Conservation (phyloP, 257 asterid genomes). For the Solanum pennellii region DNA sequence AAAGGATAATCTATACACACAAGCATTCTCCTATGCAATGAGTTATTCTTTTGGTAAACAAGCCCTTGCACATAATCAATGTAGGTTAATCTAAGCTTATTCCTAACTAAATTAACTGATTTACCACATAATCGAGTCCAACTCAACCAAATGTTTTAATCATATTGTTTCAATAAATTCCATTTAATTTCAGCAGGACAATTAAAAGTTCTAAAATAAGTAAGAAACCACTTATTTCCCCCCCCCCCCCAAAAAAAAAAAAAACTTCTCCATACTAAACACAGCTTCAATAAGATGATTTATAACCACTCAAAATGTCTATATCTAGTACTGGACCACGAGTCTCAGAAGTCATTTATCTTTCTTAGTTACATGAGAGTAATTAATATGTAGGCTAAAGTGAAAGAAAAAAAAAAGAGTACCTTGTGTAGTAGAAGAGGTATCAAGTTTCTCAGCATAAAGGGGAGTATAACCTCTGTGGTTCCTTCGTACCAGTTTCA, state of each 20-base stretch:
- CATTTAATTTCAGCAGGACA: not conserved
- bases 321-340: not conserved
- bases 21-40: not conserved
- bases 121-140: not conserved
- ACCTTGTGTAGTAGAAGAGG: conserved; percentile 33
- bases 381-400: not conserved
- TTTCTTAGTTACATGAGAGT: not conserved
- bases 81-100: not conserved
- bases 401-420: not conserved
- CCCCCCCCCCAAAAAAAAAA: not conserved
- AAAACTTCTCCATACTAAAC: not conserved
- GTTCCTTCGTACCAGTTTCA: conserved; percentile 19
- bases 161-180: not conserved
- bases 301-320: not conserved
- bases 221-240: not conserved
- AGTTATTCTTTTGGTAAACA: not conserved
- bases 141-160: not conserved
- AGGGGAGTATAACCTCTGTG: conserved; percentile 47
- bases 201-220: not conserved
- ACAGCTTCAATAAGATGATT: not conserved
- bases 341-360: not conserved
- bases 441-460: conserved; percentile 41
- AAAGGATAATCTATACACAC: not conserved
- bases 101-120: not conserved
- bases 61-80: not conserved